Base-by-base conservation (phyloP, 2,329 filamentous ascomycete genomes). In the Macrophomina phaseolina region DNA sequence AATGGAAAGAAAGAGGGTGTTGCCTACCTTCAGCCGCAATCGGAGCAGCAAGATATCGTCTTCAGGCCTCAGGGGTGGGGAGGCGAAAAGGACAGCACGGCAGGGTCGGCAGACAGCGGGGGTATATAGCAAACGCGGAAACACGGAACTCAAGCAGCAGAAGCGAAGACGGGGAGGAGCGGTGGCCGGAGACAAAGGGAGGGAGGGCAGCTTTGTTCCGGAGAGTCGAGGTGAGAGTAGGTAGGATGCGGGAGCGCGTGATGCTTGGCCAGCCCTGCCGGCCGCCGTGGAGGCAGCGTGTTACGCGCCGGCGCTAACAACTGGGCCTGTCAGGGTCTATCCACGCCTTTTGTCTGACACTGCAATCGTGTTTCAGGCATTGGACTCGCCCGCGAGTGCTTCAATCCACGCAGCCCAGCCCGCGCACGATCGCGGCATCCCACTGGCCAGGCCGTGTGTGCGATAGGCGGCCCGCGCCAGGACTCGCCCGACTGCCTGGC, bases 251-350 rank as follows among this genome's bases (percentile, higher is more conserved):
- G 32, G 4, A n/a, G 52, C 52, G 52, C 52, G 45, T 62, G 58
- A 62, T 62, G 58, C 58, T 62, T 62, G 58, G 58, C 58, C 46
- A 16, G 36, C 36, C 11, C 58, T 62, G 58, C 58, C 32, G 32
- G 58, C 14, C 42, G 49, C 58, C 58, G 58, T 42, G 52, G 56
- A 40, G 40, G 56, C 56, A 45, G 40, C 40, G 36, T 60, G 56
- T 36, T 62, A 62, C 58, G 58, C 58, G 58, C 58, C 58, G 58
- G 58, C 58, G 58, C 58, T 62, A 62, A 38, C 3, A 23, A 28
- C 32, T 49, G 42, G 30, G 58, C 58, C 58, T 62, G 58, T 62
- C 58, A 62, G 45, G 58, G 58, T 49, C 32, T 30, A 49, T 48
- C 58, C 16, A 61, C 42, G 56, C 55, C 53, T 56, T 46, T 40